Percentiles rank a stretch among this genome's conserved stretches.
These are phyloP conservation scores for Quillaja saponaria DNA, from an alignment of 306 rosid species.

Conservation along the genomic window DNA sequence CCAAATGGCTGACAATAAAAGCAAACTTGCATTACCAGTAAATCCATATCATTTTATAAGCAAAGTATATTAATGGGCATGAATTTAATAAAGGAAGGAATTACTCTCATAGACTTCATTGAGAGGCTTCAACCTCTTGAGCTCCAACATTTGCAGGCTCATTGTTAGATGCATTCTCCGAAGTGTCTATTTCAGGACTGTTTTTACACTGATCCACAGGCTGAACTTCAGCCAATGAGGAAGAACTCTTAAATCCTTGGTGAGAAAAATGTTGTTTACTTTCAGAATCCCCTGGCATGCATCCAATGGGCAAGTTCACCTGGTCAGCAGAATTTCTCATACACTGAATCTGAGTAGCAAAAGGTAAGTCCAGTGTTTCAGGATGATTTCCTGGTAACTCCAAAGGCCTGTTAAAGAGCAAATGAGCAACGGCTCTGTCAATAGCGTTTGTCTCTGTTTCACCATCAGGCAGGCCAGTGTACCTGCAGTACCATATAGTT, in stretches of 20 bases:
- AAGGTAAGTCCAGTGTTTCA: slow-evolving; percentile 49
- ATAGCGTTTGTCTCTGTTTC: slow-evolving; percentile 90
- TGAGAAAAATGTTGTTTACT: slow-evolving; percentile 37
- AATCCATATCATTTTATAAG: slow-evolving; percentile 31
- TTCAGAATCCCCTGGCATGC: slow-evolving; percentile 39
- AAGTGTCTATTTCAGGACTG: slow-evolving; percentile 50
- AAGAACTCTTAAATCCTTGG: slow-evolving; percentile 41
- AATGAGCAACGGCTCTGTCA: slow-evolving; percentile 86
- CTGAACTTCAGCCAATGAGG: slow-evolving; percentile 37
- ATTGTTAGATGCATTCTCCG: slow-evolving; percentile 56
- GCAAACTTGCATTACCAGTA: slow-evolving; percentile 48
- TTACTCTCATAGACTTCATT: slow-evolving; percentile 62
- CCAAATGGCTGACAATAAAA: slow-evolving; percentile 54
- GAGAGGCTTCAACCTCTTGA: slow-evolving; percentile 57
- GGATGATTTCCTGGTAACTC: slow-evolving; percentile 51
- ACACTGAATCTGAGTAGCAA: slow-evolving; percentile 42
- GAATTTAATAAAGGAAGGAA: slow-evolving; percentile 54
- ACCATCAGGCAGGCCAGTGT: slow-evolving; percentile 48
- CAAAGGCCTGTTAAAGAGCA: slow-evolving; percentile 78
- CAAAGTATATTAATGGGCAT: slow-evolving; percentile 21
- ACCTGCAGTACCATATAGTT: slow-evolving; percentile 40
- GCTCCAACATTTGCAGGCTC: slow-evolving; percentile 39
- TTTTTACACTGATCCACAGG: slow-evolving; percentile 39
- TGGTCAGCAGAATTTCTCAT: slow-evolving; percentile 40
- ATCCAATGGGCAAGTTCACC: slow-evolving; percentile 34